Base-by-base conservation (phyloP, 139 green algal genomes). In the Haematococcus sp. region DNA sequence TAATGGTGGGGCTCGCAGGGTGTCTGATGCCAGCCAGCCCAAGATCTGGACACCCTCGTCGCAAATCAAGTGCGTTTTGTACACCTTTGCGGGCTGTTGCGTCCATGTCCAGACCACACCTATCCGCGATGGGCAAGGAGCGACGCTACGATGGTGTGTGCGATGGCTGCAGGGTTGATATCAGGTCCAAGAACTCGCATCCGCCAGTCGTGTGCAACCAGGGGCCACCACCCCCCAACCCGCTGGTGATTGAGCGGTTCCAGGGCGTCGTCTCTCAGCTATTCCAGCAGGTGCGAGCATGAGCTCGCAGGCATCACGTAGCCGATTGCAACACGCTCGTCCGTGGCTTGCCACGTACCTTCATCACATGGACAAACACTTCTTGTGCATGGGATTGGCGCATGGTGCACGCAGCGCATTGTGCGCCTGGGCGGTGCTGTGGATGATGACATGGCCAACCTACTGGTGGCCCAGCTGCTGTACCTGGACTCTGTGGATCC, bases 401-500 rank as follows among this genome's bases (percentile, higher is more conserved):
- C n/a, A 56, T 52, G 0, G 0, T 58, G 35, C 52, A 11, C 25
- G 74, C 92, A 98, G 91, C 84, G 95, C 30, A 98, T 99, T 67
- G 91, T 97, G 40, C 87, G 93, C 27, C 74, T 97, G 66, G 96
- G 96, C n/a, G 96, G 96, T 17, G 87, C 95, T n/a, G 94, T 99
- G 43, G 96, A 99, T 61, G 96, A 99, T 75, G 96, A 99, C 86
- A 99, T 98, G 92, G 94, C 93, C 63, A 99, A 99, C 87, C 87
- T 98, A 20, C 92, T 98, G 52, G 94, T 99, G 7, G 95, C 95
- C 23, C 94, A 98, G 86, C 92, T 99, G 79, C 85, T 99, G 51
- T 92, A 98, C 82, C 87, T 99, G 16, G 96, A 99, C 81, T 88
- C 85, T 11, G 85, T 83, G 1, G 89, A 95, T 76, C 74, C 78